Percentiles rank a stretch among this genome's conserved stretches.
These are phyloP conservation scores for Mycena indigotica DNA, from an alignment of 768 basidiomycete genomes.

Conservation along the genomic window DNA sequence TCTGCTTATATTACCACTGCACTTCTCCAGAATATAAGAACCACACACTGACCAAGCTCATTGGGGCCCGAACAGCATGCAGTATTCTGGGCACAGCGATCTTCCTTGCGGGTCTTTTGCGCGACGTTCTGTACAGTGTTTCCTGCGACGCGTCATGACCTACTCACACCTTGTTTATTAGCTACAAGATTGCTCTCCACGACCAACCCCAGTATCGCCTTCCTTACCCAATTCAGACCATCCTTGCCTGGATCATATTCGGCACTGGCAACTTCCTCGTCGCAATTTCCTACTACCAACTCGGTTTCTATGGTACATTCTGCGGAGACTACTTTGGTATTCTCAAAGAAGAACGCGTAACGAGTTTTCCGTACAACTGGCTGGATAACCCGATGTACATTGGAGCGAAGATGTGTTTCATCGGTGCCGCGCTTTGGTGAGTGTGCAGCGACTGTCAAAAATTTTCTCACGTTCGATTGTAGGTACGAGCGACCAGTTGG, in stretches of 20 bases:
- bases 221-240: constrained; percentile 6
- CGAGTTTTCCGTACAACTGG: constrained; percentile 10
- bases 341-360: constrained; percentile 10
- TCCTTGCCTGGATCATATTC: constrained; percentile 13
- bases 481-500: constrained; percentile 17
- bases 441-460: background rate
- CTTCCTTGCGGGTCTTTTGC: constrained; percentile 16
- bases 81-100: constrained; percentile 4
- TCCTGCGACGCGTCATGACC: background rate
- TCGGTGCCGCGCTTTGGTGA: constrained; percentile 15
- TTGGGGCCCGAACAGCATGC: constrained; percentile 8
- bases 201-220: constrained; percentile 15
- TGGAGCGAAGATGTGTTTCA: constrained; percentile 14
- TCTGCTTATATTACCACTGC: too few species aligned
- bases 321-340: constrained; percentile 18
- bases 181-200: constrained; percentile 13
- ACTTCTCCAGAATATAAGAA: constrained; percentile 19
- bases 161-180: background rate
- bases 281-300: background rate
- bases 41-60: constrained; percentile 7
- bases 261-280: constrained; percentile 14
- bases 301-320: constrained; percentile 19
- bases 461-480: background rate
- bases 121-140: constrained; percentile 15
- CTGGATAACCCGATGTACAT: constrained; percentile 17